Conservation (phyloP, 2,329 filamentous ascomycete genomes). For the Aspergillus quadrilineatus region DNA sequence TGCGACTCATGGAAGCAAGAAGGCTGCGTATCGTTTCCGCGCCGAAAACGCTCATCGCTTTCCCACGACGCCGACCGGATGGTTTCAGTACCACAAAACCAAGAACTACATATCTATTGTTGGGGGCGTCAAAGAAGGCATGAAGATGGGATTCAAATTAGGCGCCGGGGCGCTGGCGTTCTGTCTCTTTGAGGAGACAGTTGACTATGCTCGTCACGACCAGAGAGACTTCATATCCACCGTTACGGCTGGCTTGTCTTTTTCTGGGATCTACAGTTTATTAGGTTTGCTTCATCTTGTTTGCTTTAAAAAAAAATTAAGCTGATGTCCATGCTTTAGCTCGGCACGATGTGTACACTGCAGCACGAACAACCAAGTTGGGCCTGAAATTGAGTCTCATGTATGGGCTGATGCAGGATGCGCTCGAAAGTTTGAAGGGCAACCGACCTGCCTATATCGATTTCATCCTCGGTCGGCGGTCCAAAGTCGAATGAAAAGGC, state of each 20-base stretch:
- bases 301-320: neutral
- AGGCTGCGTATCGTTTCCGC: conserved; percentile 77
- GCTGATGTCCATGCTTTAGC: conserved; percentile 51
- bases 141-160: conserved; percentile 70
- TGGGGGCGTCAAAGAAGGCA: conserved; percentile 74
- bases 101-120: conserved; percentile 89
- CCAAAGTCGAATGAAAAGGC: conserved; percentile 19
- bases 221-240: conserved; percentile 76
- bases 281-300: conserved; percentile 62
- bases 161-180: conserved; percentile 73
- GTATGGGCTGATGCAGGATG: conserved; percentile 81
- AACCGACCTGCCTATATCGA: conserved; percentile 74
- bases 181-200: conserved; percentile 78
- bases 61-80: conserved; percentile 76
- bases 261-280: conserved; percentile 82
- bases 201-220: conserved; percentile 64
- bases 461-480: conserved; percentile 54
- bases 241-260: conserved; percentile 75
- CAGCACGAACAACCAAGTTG: conserved; percentile 73
- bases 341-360: conserved; percentile 73
- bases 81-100: conserved; percentile 98
- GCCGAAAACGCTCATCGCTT: conserved; percentile 96
- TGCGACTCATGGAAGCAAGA: conserved; percentile 68
- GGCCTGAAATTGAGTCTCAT: conserved; percentile 75
- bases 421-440: conserved; percentile 66